A percentile compares a stretch with the other conserved stretches of the same genome.
Evolutionary conservation across 2,329 filamentous ascomycete species (phyloP).

Genomic region (Capronia coronata): DNA sequence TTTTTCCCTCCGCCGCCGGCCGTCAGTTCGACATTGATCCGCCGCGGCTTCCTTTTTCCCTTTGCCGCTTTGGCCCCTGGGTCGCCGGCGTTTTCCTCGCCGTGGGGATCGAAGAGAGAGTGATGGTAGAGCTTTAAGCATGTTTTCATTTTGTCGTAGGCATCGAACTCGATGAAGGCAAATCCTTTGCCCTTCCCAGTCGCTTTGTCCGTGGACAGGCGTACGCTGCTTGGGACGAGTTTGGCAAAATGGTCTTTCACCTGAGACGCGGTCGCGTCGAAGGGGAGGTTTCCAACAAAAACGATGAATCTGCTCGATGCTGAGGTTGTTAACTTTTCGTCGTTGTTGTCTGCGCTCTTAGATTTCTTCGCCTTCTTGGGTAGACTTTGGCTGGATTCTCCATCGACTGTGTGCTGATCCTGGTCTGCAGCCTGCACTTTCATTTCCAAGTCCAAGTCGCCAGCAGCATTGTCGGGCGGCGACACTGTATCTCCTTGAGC

Average conservation of each 20-base stretch:
- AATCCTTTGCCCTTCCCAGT: constrained; percentile 64
- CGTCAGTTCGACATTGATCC: constrained; percentile 91
- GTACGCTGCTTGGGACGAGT: constrained; percentile 62
- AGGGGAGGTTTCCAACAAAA: constrained; percentile 87
- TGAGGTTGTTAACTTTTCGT: constrained; percentile 28
- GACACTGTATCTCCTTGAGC: not conserved
- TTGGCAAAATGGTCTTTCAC: constrained; percentile 71
- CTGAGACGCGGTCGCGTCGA: constrained; percentile 63
- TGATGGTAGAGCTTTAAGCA: constrained; percentile 89
- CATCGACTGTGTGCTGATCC: constrained; percentile 5
- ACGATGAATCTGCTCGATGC: constrained; percentile 59
- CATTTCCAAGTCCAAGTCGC: not conserved
- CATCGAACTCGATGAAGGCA: constrained; percentile 83
- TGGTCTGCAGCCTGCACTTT: not conserved
- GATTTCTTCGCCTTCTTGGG: constrained; percentile 29
- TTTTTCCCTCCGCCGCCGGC: constrained; percentile 79
- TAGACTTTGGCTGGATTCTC: constrained; percentile 36
- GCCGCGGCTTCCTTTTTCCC: constrained; percentile 45
- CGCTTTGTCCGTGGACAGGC: constrained; percentile 63
- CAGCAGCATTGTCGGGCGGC: not conserved
- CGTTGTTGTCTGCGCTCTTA: constrained; percentile 17
- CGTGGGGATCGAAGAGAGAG: constrained; percentile 60
- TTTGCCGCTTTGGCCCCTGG: not conserved
- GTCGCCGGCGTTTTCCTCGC: constrained; percentile 30
- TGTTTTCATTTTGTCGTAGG: constrained; percentile 84